Percentiles rank a stretch among this genome's conserved stretches.
Conservation (phyloP, 495 filamentous ascomycete species). For the Annulohypoxylon bovei region DNA sequence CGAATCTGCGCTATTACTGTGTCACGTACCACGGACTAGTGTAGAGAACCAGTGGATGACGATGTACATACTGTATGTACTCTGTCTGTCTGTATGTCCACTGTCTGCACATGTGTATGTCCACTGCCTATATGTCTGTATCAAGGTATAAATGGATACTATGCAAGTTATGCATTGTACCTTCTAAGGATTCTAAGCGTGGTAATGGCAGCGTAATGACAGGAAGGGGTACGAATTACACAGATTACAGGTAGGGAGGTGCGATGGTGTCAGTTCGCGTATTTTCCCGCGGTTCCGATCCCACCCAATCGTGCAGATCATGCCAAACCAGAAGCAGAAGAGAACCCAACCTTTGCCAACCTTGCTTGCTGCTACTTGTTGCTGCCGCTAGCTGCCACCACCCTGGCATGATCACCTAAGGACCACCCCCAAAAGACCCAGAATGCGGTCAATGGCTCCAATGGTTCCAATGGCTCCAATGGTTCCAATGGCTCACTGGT, state of each 20-base stretch:
- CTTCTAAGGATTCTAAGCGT: background rate
- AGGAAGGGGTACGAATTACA: background rate
- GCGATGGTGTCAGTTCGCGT: slow-evolving; percentile 45
- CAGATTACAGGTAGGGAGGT: slow-evolving; percentile 8
- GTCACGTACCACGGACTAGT: slow-evolving; percentile 2
- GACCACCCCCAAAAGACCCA: slow-evolving; percentile 1
- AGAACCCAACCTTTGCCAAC: slow-evolving; percentile 2
- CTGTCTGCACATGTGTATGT: too few relatives aligned
- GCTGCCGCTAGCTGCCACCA: background rate
- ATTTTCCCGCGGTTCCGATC: slow-evolving; percentile 45
- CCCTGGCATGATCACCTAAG: background rate
- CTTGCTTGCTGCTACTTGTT: slow-evolving; percentile 2
- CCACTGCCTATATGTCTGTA: too few relatives aligned
- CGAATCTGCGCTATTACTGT: slow-evolving; percentile 14
- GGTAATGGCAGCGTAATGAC: background rate
- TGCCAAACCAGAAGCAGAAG: slow-evolving; percentile 33
- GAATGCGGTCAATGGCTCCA: slow-evolving; percentile 26
- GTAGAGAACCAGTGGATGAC: too few relatives aligned
- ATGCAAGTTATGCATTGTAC: slow-evolving; percentile 8
- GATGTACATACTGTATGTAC: too few relatives aligned
- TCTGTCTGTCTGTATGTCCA: too few relatives aligned
- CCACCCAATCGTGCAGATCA: slow-evolving; percentile 39
- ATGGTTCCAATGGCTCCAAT: slow-evolving; percentile 11
- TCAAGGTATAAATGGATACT: background rate
- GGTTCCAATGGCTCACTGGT: slow-evolving; percentile 8